Evolutionary conservation across 2,329 filamentous ascomycete genomes (phyloP), one percentile per base, ranked within the genome.

Genomic region (Pseudonectria buxi): DNA sequence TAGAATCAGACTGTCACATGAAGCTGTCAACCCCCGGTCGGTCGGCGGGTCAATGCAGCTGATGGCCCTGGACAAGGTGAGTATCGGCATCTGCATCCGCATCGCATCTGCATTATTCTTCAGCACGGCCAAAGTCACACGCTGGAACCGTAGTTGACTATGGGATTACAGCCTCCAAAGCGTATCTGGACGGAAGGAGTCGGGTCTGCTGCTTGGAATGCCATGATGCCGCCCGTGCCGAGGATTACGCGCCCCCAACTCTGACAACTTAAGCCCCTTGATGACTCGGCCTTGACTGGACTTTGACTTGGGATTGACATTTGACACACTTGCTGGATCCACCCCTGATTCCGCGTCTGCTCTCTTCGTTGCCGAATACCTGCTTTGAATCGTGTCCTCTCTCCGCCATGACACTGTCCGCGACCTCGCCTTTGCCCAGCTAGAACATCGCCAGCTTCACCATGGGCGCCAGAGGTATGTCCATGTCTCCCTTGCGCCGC

Each of bases 241-340:
- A 51, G 39, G 49, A 50, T 51, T 51, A 51, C 50, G 49, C 49
- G 49, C 35, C n/a, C 7, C 28, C 30, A 32, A 36, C 32, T 30
- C 18, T 22, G 18, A 22, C 18, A 53, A 46, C 46, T 36, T 36
- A 11, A 12, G 34, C 47, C 34, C 31, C 35, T 26, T 28, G 38
- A 9, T 5, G 18, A n/a, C n/a, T n/a, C n/a, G n/a, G 5, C 18
- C 18, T 22, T 22, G 18, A 9, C 5, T 22, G 5, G 18, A 22
- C 5, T 9, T 22, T 53, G 50, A 53, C 50, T 46, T 48, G 53
- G 43, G 45, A 29, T 35, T 35, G 40, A 40, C 39, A 41, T 33
- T 28, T 36, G 30, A 29, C 35, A 27, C 35, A 41, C 31, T 31
- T 35, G 39, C 35, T 33, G 30, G 24, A 14, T 40, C 27, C 30